phyloP scores from a whole-genome alignment of 1,284 basidiomycete genomes.

The Cutaneotrichosporon mucoides region DNA sequence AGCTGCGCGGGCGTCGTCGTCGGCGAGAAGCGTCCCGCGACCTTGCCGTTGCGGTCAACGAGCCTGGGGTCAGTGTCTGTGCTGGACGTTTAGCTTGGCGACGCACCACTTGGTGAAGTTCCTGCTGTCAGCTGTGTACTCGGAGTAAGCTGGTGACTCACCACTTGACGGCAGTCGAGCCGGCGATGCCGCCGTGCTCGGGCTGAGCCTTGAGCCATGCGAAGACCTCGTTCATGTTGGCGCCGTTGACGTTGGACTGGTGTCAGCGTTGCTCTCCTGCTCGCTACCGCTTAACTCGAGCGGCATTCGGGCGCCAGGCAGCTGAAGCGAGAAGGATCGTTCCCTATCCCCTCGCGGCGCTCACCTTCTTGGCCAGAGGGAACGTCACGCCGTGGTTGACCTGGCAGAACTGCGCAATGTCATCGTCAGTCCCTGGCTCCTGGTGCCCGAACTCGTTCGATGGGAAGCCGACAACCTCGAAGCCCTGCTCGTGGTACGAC shows the following conservation, averaged over 20 bases:
- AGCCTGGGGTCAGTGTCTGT: conserved; percentile 14
- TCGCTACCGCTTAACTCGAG: too few relatives aligned
- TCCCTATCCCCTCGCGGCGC: conserved; percentile 50
- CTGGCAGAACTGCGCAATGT: conserved; percentile 57
- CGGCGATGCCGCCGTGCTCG: conserved; percentile 10
- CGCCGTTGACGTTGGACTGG: conserved; percentile 80
- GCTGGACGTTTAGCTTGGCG: not conserved
- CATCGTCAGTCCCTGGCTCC: conserved; percentile 69
- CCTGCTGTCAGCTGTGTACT: not conserved
- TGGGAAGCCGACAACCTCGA: conserved; percentile 53
- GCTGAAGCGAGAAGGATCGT: too few relatives aligned
- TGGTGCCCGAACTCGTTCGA: conserved; percentile 56
- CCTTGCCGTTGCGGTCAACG: conserved; percentile 35
- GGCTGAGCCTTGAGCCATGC: conserved; percentile 69
- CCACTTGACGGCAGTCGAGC: conserved; percentile 45
- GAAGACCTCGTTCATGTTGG: conserved; percentile 70
- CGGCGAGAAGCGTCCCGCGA: conserved; percentile 35
- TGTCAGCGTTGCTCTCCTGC: conserved; percentile 54
- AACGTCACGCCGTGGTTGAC: conserved; percentile 78
- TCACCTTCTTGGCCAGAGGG: conserved; percentile 71
- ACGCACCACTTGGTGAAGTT: conserved; percentile 44
- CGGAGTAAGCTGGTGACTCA: too few relatives aligned
- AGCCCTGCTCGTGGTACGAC: conserved; percentile 51
- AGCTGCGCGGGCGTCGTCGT: conserved; percentile 38
- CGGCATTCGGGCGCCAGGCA: too few relatives aligned